These are phyloP conservation scores for Yarrowia phangngaensis DNA, from an alignment of 805 yeast genomes.

Conservation along the genomic window DNA sequence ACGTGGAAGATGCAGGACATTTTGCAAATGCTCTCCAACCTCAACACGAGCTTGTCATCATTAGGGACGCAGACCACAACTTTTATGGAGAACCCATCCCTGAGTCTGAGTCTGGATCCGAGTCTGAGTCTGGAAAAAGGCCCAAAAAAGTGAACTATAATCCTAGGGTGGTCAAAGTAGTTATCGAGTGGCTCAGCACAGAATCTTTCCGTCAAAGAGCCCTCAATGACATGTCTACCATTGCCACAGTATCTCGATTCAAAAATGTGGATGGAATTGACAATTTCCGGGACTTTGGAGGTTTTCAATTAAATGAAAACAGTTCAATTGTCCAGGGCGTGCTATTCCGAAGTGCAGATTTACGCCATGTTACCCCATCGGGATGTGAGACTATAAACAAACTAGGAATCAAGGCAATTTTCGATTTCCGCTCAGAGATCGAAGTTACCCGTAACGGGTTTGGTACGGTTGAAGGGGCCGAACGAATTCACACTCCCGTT, in stretches of 20 bases:
- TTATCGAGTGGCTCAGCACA: conserved; percentile 47
- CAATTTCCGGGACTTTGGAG: conserved; percentile 80
- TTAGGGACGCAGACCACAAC: conserved; percentile 77
- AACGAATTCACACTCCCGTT: conserved; percentile 55
- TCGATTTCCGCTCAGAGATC: conserved; percentile 62
- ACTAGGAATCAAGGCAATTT: conserved; percentile 52
- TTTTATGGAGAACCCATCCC: conserved; percentile 50
- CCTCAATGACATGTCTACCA: conserved; percentile 38
- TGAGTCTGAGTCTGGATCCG: conserved; percentile 31
- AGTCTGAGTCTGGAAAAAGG: conserved; percentile 39
- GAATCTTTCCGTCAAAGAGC: conserved; percentile 55
- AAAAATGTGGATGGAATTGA: conserved; percentile 60
- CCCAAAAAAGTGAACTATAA: conserved; percentile 53
- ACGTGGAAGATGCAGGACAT: conserved; percentile 55
- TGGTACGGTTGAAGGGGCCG: conserved; percentile 47
- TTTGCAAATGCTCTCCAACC: conserved; percentile 55
- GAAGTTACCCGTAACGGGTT: conserved; percentile 48
- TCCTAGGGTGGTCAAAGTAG: conserved; percentile 47
- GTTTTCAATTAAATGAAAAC: conserved; percentile 48
- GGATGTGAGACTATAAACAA: conserved; percentile 45
- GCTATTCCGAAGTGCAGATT: conserved; percentile 62
- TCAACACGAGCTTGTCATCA: conserved; percentile 55
- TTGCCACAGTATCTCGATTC: conserved; percentile 54
- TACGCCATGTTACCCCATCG: conserved; percentile 48
- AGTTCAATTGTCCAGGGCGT: conserved; percentile 47